Percentiles rank a stretch among this genome's conserved stretches.
Evolutionary conservation across 73 alveolate genomes (phyloP).

Genomic region (Paramecium bursaria): DNA sequence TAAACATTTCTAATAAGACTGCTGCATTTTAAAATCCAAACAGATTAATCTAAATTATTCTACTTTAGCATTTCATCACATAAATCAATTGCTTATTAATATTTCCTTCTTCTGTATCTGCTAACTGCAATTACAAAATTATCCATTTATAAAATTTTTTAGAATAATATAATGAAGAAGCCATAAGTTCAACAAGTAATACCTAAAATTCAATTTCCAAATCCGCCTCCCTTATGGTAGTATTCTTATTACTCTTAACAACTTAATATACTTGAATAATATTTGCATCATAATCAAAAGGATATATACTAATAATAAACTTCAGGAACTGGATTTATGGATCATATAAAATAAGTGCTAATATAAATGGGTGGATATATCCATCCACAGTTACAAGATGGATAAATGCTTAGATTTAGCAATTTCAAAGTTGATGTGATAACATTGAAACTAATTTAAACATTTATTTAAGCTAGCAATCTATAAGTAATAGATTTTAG

Average conservation of each 20-base stretch:
- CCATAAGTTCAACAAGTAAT: too few species aligned
- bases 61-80: conserved; percentile 86
- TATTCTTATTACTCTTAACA: too few species aligned
- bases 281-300: not conserved
- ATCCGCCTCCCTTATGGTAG: too few species aligned
- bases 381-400: conserved; percentile 37
- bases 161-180: too few species aligned
- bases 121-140: conserved; percentile 88
- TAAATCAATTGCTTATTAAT: conserved; percentile 86
- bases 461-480: conserved; percentile 28
- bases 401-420: conserved; percentile 16
- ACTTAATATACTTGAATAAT: conserved; percentile 16
- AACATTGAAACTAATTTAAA: conserved; percentile 29
- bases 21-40: conserved; percentile 93
- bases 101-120: conserved; percentile 88
- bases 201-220: too few species aligned
- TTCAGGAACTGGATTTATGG: not conserved
- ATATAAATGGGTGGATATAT: not conserved
- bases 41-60: conserved; percentile 88
- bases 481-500: conserved; percentile 39
- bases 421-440: conserved; percentile 35
- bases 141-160: conserved; percentile 80
- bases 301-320: conserved; percentile 49
- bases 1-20: conserved; percentile 87
- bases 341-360: not conserved